A percentile compares a stretch with the other conserved stretches of the same genome.
Evolutionary conservation across 192 early-diverging fungal species (phyloP).

Genomic region (Backusella circina): DNA sequence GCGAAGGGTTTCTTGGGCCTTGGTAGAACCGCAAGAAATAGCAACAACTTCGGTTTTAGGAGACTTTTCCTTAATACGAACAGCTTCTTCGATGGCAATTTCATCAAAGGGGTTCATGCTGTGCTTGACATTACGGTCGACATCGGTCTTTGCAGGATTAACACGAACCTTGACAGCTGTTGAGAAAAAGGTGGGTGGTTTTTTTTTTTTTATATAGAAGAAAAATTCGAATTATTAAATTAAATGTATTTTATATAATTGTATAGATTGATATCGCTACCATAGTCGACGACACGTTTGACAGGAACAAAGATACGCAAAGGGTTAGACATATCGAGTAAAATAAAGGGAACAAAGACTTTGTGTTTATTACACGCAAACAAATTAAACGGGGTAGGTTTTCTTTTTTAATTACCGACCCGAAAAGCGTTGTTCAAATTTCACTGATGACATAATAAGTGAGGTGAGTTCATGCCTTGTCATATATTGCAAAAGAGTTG

Average conservation of each 20-base stretch:
- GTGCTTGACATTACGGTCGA: constrained; percentile 97
- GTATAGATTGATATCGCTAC: neutral
- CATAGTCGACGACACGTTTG: constrained; percentile 90
- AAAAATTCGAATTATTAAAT: neutral
- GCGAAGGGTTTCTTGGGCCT: constrained; percentile 87
- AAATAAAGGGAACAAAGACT: neutral
- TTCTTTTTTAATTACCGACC: neutral
- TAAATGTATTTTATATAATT: neutral
- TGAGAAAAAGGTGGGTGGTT: neutral
- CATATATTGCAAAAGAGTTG: too few species aligned
- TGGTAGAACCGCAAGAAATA: constrained; percentile 84
- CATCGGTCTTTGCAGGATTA: constrained; percentile 76
- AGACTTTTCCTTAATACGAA: constrained; percentile 83
- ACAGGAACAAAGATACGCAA: constrained; percentile 78
- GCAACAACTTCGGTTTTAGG: constrained; percentile 76
- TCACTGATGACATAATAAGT: neutral
- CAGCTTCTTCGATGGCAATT: constrained; percentile 95
- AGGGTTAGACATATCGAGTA: constrained; percentile 16
- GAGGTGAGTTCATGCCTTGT: too few species aligned
- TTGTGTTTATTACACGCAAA: neutral
- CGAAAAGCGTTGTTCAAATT: neutral
- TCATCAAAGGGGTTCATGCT: constrained; percentile 99
- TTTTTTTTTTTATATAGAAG: neutral
- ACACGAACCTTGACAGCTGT: constrained; percentile 94
- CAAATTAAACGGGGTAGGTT: neutral